Evolutionary conservation across 768 basidiomycete genomes (phyloP), one percentile per base, ranked within the genome.

Genomic region (Punctularia strigosozonata): DNA sequence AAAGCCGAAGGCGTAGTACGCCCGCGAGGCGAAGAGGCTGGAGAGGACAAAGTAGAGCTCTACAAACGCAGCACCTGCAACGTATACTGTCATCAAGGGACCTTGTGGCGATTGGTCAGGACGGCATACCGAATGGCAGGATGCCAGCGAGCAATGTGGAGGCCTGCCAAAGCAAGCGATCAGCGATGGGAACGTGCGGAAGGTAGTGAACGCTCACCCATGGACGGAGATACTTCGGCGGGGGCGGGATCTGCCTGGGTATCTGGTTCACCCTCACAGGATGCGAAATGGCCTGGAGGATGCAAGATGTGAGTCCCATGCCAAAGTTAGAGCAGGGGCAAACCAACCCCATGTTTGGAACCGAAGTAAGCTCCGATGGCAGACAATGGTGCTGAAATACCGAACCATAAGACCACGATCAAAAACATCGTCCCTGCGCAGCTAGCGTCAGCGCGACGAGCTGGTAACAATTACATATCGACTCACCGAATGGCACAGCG

Each of bases 1-100:
- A 64, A 97, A 97, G 13, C 94, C 94, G 54, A 97, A 97, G 8
- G 94, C 94, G 56, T 95, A 97, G 62, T 91, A 94, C 32, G 83
- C 85, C 24, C 87, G 73, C 7, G 88, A 83, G 18, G 91, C 91
- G 50, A 95, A 98, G 20, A 97, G 67, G 50, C 80, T 85, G 10
- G 89, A 87, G 42, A 97, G 66, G 31, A 94, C 77, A 53, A 91
- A 95, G 59, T 89, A 95, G 8, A 95, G 62, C 57, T 97, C 94
- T 44, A 97, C 86, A 50, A 95, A 97, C 3, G 88, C 90, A 34
- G 94, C 92, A 38, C 89, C 85, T 87, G 41, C n/a, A 38, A 15
- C 20, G 33, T 26, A 25, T 31, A 38, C 23, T 6, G 13, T 37
- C 34, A 48, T 13, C 30, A n/a, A 12, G 14, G 17, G 36, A 20